phyloP scores from a whole-genome alignment of 345 rosid species.

The Raphanus raphanistrum region DNA sequence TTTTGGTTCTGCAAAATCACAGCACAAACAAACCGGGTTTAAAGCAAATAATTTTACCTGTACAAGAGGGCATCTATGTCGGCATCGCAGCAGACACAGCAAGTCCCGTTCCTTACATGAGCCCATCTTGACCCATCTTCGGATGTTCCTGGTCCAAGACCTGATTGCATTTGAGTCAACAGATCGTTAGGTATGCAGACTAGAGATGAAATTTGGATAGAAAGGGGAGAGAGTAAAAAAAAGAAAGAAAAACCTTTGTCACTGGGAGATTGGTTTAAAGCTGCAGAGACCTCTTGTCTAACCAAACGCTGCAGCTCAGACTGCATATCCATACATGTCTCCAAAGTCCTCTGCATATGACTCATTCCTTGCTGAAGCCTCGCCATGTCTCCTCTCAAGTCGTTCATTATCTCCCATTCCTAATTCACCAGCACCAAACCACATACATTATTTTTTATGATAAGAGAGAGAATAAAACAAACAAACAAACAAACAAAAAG shows the following conservation, averaged over 20 bases:
- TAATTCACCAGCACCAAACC: constrained; percentile 9
- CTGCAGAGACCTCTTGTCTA: constrained; percentile 11
- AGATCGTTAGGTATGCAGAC: not conserved
- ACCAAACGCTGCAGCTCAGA: constrained; percentile 16
- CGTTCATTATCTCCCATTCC: constrained; percentile 10
- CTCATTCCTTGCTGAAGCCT: constrained; percentile 11
- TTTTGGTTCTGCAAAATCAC: not conserved
- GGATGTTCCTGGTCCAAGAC: constrained; percentile 12
- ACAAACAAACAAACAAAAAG: too few species aligned
- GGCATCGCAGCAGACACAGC: constrained; percentile 12
- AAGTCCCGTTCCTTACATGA: constrained; percentile 2
- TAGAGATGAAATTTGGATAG: not conserved
- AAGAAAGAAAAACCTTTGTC: not conserved
- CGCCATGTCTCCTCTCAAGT: constrained; percentile 15
- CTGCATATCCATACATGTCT: constrained; percentile 2
- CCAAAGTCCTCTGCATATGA: constrained; percentile 15
- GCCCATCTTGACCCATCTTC: constrained; percentile 14
- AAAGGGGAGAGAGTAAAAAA: too few species aligned
- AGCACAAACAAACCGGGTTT: not conserved
- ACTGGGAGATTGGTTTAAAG: constrained; percentile 1
- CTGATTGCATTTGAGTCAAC: not conserved
- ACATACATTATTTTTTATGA: not conserved
- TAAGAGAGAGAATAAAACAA: not conserved
- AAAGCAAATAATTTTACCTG: not conserved
- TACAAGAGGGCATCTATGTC: constrained; percentile 13